Evolutionary conservation across 2,329 filamentous ascomycete species (phyloP).

Genomic region (Sphaerulina vaccinii): DNA sequence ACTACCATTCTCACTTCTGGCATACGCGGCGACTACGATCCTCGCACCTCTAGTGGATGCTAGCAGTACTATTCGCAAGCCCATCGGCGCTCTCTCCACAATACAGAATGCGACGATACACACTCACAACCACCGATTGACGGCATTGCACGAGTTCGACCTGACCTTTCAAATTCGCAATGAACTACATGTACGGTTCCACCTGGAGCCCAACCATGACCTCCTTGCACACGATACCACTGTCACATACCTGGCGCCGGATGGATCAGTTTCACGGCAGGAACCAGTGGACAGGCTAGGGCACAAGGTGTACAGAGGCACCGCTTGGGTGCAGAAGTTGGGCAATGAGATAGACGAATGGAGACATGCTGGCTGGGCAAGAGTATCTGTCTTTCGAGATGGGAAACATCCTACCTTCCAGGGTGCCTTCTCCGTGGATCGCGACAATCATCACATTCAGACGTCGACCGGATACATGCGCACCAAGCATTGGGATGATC

Average conservation of each 20-base stretch:
- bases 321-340: slow-evolving; percentile 64
- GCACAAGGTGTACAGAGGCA: slow-evolving; percentile 82
- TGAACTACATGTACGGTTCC: slow-evolving; percentile 70
- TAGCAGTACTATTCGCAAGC: slow-evolving; percentile 68
- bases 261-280: slow-evolving; percentile 66
- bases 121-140: slow-evolving; percentile 73
- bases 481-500: slow-evolving; percentile 71
- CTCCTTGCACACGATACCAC: slow-evolving; percentile 74
- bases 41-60: slow-evolving; percentile 29
- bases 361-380: slow-evolving; percentile 82
- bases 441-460: slow-evolving; percentile 84
- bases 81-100: slow-evolving; percentile 69
- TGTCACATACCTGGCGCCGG: slow-evolving; percentile 67
- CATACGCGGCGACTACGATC: slow-evolving; percentile 22
- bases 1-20: slow-evolving; percentile 18
- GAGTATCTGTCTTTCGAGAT: slow-evolving; percentile 75
- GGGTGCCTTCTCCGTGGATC: slow-evolving; percentile 77
- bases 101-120: slow-evolving; percentile 75
- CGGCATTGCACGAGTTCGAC: slow-evolving; percentile 80
- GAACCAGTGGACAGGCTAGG: slow-evolving; percentile 69
- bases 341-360: slow-evolving; percentile 59
- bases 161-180: slow-evolving; percentile 72
- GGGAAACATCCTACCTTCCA: slow-evolving; percentile 80
- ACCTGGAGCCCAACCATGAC: slow-evolving; percentile 87
- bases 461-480: slow-evolving; percentile 70